Evolutionary conservation across 192 early-diverging fungal genomes (phyloP).

Genomic region (Backusella westeae): DNA sequence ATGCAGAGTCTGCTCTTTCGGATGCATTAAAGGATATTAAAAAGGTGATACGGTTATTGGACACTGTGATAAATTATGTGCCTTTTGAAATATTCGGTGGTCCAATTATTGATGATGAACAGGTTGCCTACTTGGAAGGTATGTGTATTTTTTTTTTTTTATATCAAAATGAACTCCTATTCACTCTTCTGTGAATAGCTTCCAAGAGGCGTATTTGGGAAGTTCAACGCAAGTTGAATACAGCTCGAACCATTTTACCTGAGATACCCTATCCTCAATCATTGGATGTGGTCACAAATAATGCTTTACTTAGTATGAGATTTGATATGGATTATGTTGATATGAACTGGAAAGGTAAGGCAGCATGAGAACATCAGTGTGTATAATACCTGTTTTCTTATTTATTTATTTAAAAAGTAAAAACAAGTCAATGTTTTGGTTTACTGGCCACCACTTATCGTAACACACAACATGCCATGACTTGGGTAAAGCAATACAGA

Average conservation of each 20-base stretch:
- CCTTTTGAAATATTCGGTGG: conserved; percentile 29
- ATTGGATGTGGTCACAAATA: conserved; percentile 26
- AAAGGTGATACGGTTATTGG: conserved; percentile 7
- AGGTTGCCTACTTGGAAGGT: conserved; percentile 25
- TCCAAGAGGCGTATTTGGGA: conserved; percentile 3
- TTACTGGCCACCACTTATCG: conserved; percentile 3
- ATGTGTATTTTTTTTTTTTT: neutral
- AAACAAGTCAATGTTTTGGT: conserved; percentile 18
- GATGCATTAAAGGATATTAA: neutral
- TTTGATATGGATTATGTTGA: conserved; percentile 22
- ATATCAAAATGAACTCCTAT: too few relatives aligned
- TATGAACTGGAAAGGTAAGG: conserved; percentile 25
- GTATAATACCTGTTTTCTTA: neutral
- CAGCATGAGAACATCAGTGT: neutral
- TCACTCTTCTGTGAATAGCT: neutral
- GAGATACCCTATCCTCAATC: conserved; percentile 31
- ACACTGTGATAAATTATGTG: conserved; percentile 1
- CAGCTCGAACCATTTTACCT: conserved; percentile 16
- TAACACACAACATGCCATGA: conserved; percentile 1
- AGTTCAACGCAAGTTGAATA: conserved; percentile 18
- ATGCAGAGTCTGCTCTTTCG: conserved; percentile 8
- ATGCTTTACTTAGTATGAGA: conserved; percentile 15
- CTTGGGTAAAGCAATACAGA: conserved; percentile 29
- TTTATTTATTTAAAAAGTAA: neutral
- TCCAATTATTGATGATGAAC: conserved; percentile 19